Evolutionary conservation across 805 yeast species (phyloP).

Genomic region (Yamadazyma phyllophila): DNA sequence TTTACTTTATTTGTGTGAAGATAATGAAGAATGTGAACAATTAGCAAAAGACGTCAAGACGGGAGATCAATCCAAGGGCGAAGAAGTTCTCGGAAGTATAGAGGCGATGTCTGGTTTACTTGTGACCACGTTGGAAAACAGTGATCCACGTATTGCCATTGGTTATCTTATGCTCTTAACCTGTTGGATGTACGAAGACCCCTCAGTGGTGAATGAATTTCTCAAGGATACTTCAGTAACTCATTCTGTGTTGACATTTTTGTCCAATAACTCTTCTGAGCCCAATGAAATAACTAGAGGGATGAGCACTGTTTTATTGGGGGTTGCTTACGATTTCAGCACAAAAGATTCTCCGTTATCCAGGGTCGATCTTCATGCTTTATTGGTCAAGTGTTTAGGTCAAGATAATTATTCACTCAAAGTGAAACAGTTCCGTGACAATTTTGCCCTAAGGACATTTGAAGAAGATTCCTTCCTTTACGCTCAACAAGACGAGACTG

Average conservation of each 20-base stretch:
- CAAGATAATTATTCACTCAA: constrained; percentile 74
- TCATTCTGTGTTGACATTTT: constrained; percentile 64
- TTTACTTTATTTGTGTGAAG: constrained; percentile 60
- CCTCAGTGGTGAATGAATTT: constrained; percentile 71
- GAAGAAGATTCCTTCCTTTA: constrained; percentile 49
- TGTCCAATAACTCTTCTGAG: constrained; percentile 49
- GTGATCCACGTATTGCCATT: constrained; percentile 73
- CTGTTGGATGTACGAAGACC: constrained; percentile 76
- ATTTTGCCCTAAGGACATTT: constrained; percentile 52
- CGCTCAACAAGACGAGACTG: constrained; percentile 70
- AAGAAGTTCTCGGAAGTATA: constrained; percentile 65
- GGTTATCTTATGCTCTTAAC: constrained; percentile 75
- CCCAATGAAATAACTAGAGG: constrained; percentile 62
- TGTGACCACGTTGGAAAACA: constrained; percentile 55
- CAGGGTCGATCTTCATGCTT: constrained; percentile 56
- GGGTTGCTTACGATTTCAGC: constrained; percentile 77
- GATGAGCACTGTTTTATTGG: constrained; percentile 66
- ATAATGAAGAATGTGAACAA: constrained; percentile 47
- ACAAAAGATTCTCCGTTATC: constrained; percentile 58
- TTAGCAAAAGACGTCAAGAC: constrained; percentile 46
- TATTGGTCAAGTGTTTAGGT: constrained; percentile 73
- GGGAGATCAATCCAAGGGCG: constrained; percentile 62
- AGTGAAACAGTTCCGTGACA: constrained; percentile 69
- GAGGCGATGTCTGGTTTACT: constrained; percentile 78
- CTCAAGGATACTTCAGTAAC: constrained; percentile 64